These are phyloP conservation scores for Trichosporon sp. DNA, from an alignment of 1,284 basidiomycete genomes.

Conservation along the genomic window DNA sequence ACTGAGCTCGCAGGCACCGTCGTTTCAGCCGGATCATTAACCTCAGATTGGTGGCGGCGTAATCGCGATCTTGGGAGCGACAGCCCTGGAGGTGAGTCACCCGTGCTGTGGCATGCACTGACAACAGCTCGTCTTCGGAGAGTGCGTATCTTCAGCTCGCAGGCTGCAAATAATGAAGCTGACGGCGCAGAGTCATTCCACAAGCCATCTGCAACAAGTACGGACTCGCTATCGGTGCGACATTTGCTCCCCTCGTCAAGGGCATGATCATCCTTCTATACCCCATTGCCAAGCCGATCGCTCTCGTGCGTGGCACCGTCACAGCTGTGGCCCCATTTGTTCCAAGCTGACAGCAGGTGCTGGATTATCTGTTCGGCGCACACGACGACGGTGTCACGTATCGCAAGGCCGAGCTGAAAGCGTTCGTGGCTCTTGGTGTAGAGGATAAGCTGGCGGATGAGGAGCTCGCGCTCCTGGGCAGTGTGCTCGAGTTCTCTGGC, in stretches of 20 bases:
- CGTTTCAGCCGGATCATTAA: conserved; percentile 1
- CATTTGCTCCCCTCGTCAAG: conserved; percentile 59
- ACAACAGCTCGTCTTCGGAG: conserved; percentile 35
- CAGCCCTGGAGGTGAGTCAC: conserved; percentile 38
- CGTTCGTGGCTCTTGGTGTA: conserved; percentile 69
- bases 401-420: conserved; percentile 86
- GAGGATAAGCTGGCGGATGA: conserved; percentile 81
- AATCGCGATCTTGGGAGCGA: conserved; percentile 45
- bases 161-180: too few species aligned
- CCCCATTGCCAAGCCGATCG: conserved; percentile 58
- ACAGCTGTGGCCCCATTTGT: conserved; percentile 2
- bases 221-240: conserved; percentile 60
- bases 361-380: conserved; percentile 59
- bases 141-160: conserved; percentile 22
- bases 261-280: conserved; percentile 56
- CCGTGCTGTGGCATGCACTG: background rate
- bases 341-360: conserved; percentile 49
- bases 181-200: conserved; percentile 45
- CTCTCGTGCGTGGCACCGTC: conserved; percentile 38
- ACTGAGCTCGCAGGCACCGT: background rate
- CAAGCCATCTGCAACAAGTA: conserved; percentile 60
- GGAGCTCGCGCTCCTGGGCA: conserved; percentile 79
- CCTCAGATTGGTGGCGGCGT: conserved; percentile 53
- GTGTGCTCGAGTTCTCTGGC: conserved; percentile 76
- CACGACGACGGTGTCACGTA: conserved; percentile 67